Base-by-base conservation (phyloP, 2,329 filamentous ascomycete species). In the Colletotrichum coccodes region DNA sequence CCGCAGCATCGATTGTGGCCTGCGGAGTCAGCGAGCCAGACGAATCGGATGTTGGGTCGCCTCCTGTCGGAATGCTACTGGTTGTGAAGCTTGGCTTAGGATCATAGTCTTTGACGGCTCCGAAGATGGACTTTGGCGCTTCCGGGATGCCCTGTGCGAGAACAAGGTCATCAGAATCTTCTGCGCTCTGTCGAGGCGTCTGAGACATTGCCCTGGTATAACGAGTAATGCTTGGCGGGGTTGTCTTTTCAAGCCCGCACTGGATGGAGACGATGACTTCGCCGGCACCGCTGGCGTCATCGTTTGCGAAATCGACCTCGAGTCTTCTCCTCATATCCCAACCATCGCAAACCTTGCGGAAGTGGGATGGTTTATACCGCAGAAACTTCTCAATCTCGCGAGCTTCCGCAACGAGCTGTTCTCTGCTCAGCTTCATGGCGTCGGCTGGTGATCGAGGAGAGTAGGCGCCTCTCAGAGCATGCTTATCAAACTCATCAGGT, bases 321-420 rank as follows among this genome's bases (percentile, higher is more conserved):
- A 98, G 83, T 70, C 85, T 90, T 69, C 94, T 89, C 60, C 90
- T 90, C 95, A 98, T 98, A 75, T 98, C 93, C 95, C 96, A 98
- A 3, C 92, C 92, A 66, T 92, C 83, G 75, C 93, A 98, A 1
- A 89, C 84, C 74, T 90, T 91, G 26, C 91, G 90, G 77, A 97
- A 97, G 73, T 97, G 89, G 46, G 89, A 87, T 4, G 95, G 95
- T 72, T 89, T 91, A 73, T 92, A 90, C 0, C 83, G 84, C 21
- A 97, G 79, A 72, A 92, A 97, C 47, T 86, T 88, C 73, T 97
- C 92, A 61, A 97, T 94, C 78, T 97, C 94, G 56, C 87, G 87
- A 1, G 94, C 94, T 77, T 97, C 94, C 2, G 92, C 90, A 42
- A 84, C 79, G 70, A 95, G 83, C 76, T 97, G 93, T 21, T 90